Conservation (phyloP, 306 rosid genomes). For the Vigna mungo region DNA sequence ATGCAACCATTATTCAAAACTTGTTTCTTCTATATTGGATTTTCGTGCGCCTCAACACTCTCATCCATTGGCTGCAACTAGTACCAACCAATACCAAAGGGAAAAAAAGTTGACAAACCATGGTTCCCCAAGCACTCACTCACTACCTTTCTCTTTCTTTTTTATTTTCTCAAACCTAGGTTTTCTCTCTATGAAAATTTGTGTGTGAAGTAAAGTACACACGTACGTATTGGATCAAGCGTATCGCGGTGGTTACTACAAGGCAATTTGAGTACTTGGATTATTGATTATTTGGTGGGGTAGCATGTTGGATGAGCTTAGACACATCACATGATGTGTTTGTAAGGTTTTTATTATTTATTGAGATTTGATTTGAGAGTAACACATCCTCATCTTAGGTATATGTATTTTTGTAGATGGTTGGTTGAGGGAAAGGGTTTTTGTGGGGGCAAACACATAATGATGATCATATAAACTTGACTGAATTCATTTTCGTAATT, state of each 20-base stretch:
- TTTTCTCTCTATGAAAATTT: neutral
- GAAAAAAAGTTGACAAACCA: slow-evolving; percentile 40
- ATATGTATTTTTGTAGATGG: neutral
- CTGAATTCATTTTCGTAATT: slow-evolving; percentile 4
- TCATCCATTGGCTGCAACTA: slow-evolving; percentile 50
- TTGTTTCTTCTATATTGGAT: slow-evolving; percentile 47
- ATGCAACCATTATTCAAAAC: slow-evolving; percentile 41
- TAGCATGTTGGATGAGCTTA: slow-evolving; percentile 41
- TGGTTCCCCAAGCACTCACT: slow-evolving; percentile 44
- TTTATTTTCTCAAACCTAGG: neutral
- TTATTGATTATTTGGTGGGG: slow-evolving; percentile 36
- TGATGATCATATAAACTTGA: slow-evolving; percentile 23
- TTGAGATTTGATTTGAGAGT: slow-evolving; percentile 11
- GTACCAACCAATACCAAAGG: slow-evolving; percentile 43
- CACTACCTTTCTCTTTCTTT: slow-evolving; percentile 45
- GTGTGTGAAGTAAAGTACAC: neutral
- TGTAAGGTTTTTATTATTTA: neutral
- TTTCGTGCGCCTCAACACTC: slow-evolving; percentile 40
- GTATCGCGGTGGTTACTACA: slow-evolving; percentile 13
- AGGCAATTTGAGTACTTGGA: neutral
- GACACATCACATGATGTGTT: slow-evolving; percentile 47
- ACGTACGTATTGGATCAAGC: slow-evolving; percentile 40
- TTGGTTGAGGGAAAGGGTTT: slow-evolving; percentile 34
- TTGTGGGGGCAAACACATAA: slow-evolving; percentile 18
- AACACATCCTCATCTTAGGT: neutral